These are phyloP conservation scores for Salicornia ramosissima DNA, from an alignment of 148 eudicot genomes.

Conservation along the genomic window DNA sequence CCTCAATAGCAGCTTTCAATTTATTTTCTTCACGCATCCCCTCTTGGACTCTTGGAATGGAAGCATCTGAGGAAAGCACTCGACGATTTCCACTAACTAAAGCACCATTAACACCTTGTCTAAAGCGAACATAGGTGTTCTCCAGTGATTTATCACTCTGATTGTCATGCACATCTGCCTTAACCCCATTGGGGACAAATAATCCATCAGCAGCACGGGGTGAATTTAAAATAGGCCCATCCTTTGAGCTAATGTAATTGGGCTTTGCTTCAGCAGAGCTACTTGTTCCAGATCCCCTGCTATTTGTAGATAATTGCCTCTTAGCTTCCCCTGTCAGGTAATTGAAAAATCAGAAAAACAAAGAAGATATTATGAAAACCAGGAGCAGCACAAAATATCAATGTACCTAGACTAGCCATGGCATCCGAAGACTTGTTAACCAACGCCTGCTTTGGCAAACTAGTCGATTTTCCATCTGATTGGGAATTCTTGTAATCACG, in stretches of 20 bases:
- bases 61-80: slow-evolving; percentile 31
- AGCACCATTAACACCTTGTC: slow-evolving; percentile 34
- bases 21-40: slow-evolving; percentile 45
- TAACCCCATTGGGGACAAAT: slow-evolving; percentile 29
- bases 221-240: slow-evolving; percentile 28
- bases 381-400: slow-evolving; percentile 4
- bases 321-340: slow-evolving; percentile 49
- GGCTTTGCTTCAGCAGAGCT: slow-evolving; percentile 40
- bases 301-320: slow-evolving; percentile 36
- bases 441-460: slow-evolving; percentile 36
- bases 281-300: slow-evolving; percentile 38
- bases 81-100: slow-evolving; percentile 30
- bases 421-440: slow-evolving; percentile 38
- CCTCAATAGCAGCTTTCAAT: slow-evolving; percentile 84
- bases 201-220: slow-evolving; percentile 36
- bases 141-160: slow-evolving; percentile 45
- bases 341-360: slow-evolving; percentile 8
- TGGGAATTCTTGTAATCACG: slow-evolving; percentile 42
- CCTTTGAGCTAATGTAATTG: slow-evolving; percentile 27
- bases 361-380: slow-evolving; percentile 8
- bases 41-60: slow-evolving; percentile 47
- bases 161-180: slow-evolving; percentile 33
- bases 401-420: slow-evolving; percentile 35
- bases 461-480: slow-evolving; percentile 39
- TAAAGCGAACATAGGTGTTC: slow-evolving; percentile 27